Evolutionary conservation across 495 filamentous ascomycete genomes (phyloP).

Genomic region (Evansstolkia leycettana): DNA sequence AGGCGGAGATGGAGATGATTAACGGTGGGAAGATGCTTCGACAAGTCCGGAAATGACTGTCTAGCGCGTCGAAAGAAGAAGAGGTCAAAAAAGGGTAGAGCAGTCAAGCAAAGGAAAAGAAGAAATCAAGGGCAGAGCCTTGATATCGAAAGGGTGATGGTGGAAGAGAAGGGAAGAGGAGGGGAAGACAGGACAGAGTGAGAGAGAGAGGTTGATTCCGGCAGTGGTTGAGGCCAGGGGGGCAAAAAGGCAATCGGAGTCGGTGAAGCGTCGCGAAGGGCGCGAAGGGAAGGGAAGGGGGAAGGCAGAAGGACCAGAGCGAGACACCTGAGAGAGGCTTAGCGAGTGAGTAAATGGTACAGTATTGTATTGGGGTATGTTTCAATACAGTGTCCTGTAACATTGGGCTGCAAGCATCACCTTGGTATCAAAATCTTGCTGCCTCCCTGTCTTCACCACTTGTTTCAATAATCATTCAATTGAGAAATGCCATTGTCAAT

Average conservation of each 20-base stretch:
- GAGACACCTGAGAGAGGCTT: slow-evolving; percentile 10
- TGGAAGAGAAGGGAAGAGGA: slow-evolving; percentile 10
- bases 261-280: neutral
- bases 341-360: too few species aligned
- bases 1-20: slow-evolving; percentile 15
- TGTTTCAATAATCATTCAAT: too few species aligned
- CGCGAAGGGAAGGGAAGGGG: neutral
- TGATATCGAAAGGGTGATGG: slow-evolving; percentile 18
- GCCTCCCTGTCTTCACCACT: too few species aligned
- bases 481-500: too few species aligned
- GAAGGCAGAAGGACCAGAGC: neutral
- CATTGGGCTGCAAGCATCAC: too few species aligned
- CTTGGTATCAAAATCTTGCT: too few species aligned
- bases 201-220: slow-evolving; percentile 13
- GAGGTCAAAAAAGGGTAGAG: slow-evolving; percentile 2
- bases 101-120: slow-evolving; percentile 6
- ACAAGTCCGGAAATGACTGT: slow-evolving; percentile 2
- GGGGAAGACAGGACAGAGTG: slow-evolving; percentile 17
- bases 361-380: too few species aligned
- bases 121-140: slow-evolving; percentile 27
- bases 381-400: too few species aligned
- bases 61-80: neutral
- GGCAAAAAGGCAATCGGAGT: slow-evolving; percentile 1
- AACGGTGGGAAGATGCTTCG: slow-evolving; percentile 1
- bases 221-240: slow-evolving; percentile 5